Conservation (phyloP, 352 stramenopile species). For the Pythium folliculosum region DNA sequence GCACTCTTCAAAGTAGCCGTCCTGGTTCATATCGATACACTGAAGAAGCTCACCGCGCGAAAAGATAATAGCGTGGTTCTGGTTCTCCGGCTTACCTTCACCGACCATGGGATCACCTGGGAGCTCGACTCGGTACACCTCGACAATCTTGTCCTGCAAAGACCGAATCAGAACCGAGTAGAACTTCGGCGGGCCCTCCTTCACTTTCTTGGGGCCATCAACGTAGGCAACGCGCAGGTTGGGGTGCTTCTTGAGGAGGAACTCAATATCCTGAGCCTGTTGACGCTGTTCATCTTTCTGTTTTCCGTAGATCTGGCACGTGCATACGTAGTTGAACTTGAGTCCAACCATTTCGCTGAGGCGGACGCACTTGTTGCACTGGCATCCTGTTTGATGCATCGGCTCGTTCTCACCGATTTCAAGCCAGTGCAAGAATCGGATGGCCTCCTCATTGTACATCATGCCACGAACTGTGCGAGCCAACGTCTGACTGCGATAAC, state of each 20-base stretch:
- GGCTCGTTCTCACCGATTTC: slow-evolving; percentile 89
- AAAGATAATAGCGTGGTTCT: slow-evolving; percentile 90
- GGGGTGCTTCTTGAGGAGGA: slow-evolving; percentile 79
- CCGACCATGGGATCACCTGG: slow-evolving; percentile 85
- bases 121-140: slow-evolving; percentile 83
- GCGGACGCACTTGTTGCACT: slow-evolving; percentile 87
- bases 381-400: slow-evolving; percentile 77
- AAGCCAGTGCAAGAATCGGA: slow-evolving; percentile 86
- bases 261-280: slow-evolving; percentile 65
- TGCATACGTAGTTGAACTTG: slow-evolving; percentile 90
- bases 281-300: slow-evolving; percentile 84
- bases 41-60: slow-evolving; percentile 83
- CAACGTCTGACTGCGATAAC: slow-evolving; percentile 84
- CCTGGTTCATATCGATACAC: slow-evolving; percentile 93
- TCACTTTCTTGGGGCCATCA: slow-evolving; percentile 86
- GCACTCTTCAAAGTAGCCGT: slow-evolving; percentile 81
- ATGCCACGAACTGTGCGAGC: slow-evolving; percentile 82
- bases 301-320: slow-evolving; percentile 88
- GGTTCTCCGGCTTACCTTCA: slow-evolving; percentile 89
- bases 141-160: slow-evolving; percentile 72
- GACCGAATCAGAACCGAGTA: slow-evolving; percentile 81
- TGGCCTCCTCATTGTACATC: slow-evolving; percentile 89
- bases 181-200: slow-evolving; percentile 83
- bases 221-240: slow-evolving; percentile 80
- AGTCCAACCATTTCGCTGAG: slow-evolving; percentile 83